Percentiles rank a stretch among this genome's conserved stretches.
These are phyloP conservation scores for Shiraia sp. DNA, from an alignment of 2,329 filamentous ascomycete genomes.

Conservation along the genomic window DNA sequence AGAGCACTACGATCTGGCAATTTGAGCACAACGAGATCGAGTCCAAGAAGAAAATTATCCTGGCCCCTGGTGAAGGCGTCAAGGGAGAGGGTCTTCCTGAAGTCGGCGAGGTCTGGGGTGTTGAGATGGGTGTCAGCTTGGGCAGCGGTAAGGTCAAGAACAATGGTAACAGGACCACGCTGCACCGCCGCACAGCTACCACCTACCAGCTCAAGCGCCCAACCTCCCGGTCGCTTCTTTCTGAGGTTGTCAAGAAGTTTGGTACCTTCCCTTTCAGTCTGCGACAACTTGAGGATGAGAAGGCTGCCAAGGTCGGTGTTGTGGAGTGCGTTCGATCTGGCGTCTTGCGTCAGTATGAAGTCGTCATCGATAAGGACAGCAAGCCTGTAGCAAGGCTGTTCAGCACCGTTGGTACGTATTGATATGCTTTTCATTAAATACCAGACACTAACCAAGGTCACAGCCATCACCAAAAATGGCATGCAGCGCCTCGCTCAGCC, in stretches of 20 bases:
- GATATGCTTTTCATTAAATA: neutral
- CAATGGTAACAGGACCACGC: slow-evolving; percentile 80
- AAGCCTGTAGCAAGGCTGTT: slow-evolving; percentile 83
- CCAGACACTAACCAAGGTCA: slow-evolving; percentile 12
- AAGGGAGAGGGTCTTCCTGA: slow-evolving; percentile 91
- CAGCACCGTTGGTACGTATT: slow-evolving; percentile 85
- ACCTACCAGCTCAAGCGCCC: slow-evolving; percentile 94
- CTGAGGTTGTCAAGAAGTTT: slow-evolving; percentile 96
- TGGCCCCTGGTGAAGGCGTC: slow-evolving; percentile 81
- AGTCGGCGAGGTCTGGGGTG: slow-evolving; percentile 93
- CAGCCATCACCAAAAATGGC: slow-evolving; percentile 97
- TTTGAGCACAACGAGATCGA: slow-evolving; percentile 98
- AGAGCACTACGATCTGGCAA: slow-evolving; percentile 97
- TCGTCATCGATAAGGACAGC: slow-evolving; percentile 90
- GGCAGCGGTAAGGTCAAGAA: slow-evolving; percentile 95
- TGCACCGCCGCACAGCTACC: slow-evolving; percentile 89
- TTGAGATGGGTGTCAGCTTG: slow-evolving; percentile 90
- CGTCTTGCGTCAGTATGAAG: slow-evolving; percentile 93
- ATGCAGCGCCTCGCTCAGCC: slow-evolving; percentile 82
- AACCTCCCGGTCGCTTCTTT: slow-evolving; percentile 87
- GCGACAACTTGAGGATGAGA: slow-evolving; percentile 94
- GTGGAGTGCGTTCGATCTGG: slow-evolving; percentile 94
- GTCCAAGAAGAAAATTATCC: slow-evolving; percentile 96
- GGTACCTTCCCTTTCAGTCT: slow-evolving; percentile 97
- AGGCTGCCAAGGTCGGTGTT: slow-evolving; percentile 91